Evolutionary conservation across 805 yeast genomes (phyloP).

Genomic region (Kodamaea kaohsiungensis): DNA sequence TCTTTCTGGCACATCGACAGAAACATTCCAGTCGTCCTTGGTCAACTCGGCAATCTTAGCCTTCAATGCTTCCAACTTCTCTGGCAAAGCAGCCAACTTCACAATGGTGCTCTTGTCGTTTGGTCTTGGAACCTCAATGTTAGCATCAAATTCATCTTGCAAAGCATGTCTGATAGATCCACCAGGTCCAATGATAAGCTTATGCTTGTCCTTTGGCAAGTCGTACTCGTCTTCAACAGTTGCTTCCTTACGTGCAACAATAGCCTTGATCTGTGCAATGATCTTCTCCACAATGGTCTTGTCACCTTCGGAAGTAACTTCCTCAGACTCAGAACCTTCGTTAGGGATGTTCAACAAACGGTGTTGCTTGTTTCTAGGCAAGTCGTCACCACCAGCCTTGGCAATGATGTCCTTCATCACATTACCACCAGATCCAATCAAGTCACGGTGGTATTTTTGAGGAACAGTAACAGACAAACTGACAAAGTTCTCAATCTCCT

Average conservation of each 20-base stretch:
- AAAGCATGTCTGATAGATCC: constrained; percentile 73
- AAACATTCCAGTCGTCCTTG: constrained; percentile 56
- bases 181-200: constrained; percentile 76
- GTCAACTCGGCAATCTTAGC: constrained; percentile 60
- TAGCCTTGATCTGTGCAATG: constrained; percentile 56
- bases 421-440: constrained; percentile 80
- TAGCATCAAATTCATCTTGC: constrained; percentile 68
- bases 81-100: constrained; percentile 65
- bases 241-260: constrained; percentile 67
- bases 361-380: constrained; percentile 46
- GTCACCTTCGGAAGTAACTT: constrained; percentile 73
- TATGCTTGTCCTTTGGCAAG: constrained; percentile 72
- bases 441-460: constrained; percentile 68
- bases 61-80: constrained; percentile 61
- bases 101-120: constrained; percentile 53
- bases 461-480: constrained; percentile 64
- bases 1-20: constrained; percentile 56
- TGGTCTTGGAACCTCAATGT: constrained; percentile 65
- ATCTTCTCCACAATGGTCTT: constrained; percentile 69
- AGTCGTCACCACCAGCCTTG: constrained; percentile 68
- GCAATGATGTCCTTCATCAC: constrained; percentile 70
- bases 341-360: constrained; percentile 70
- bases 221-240: constrained; percentile 51
- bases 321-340: constrained; percentile 56
- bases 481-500: constrained; percentile 62